phyloP scores from a whole-genome alignment of 192 early-diverging fungal genomes.

The Coemansia sp. region DNA sequence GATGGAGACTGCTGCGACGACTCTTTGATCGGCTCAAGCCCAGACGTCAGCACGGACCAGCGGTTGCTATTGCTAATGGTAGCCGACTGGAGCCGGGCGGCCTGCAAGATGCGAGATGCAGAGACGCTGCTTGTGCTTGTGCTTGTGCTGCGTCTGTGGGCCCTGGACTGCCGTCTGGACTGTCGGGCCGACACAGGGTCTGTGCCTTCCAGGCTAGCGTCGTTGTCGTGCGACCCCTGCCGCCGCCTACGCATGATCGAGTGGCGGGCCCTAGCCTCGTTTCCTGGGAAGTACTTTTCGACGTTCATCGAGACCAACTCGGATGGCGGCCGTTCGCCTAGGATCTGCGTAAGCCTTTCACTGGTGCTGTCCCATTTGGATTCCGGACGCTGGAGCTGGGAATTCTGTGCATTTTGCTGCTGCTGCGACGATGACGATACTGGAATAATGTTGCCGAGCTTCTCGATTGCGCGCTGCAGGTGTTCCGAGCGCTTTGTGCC shows the following conservation, averaged over 20 bases:
- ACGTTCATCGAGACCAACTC: conserved; percentile 92
- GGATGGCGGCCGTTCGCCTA: conserved; percentile 93
- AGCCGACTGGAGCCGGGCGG: conserved; percentile 24
- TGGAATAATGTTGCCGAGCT: conserved; percentile 45
- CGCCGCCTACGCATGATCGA: conserved; percentile 53
- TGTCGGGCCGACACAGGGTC: conserved; percentile 8
- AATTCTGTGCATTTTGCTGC: conserved; percentile 6
- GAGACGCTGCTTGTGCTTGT: conserved; percentile 27
- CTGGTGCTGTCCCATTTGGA: conserved; percentile 47
- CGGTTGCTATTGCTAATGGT: conserved; percentile 28
- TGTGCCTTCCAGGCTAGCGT: background rate
- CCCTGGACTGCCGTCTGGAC: conserved; percentile 34
- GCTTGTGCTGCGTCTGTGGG: conserved; percentile 29
- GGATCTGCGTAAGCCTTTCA: conserved; percentile 73
- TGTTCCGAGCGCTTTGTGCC: conserved; percentile 46
- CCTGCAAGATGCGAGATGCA: conserved; percentile 29
- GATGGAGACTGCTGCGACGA: conserved; percentile 33
- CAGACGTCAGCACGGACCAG: conserved; percentile 37
- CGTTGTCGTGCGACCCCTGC: conserved; percentile 38
- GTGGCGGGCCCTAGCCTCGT: conserved; percentile 56
- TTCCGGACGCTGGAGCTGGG: conserved; percentile 20
- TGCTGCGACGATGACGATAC: background rate
- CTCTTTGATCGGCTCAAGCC: conserved; percentile 46
- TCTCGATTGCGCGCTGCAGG: conserved; percentile 46
- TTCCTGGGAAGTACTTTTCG: conserved; percentile 88